Evolutionary conservation across 176 grass and related monocot species (phyloP).

Genomic region (Triticum monococcum): DNA sequence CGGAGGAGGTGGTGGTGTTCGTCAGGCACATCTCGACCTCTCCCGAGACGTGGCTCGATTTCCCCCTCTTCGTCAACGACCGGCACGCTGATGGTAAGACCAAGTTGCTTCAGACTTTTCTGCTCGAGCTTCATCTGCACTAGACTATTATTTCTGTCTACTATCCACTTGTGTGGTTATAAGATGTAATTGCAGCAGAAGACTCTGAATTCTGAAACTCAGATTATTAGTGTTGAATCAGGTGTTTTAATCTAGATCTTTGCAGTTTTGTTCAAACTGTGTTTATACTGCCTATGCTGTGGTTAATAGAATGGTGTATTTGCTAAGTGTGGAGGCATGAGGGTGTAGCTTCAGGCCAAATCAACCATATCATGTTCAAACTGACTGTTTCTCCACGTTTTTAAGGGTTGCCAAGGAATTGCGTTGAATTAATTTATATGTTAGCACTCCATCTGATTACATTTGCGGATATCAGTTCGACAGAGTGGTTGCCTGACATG

Average conservation of each 20-base stretch:
- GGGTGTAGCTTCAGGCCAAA: neutral
- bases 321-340: neutral
- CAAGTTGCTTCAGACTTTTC: neutral
- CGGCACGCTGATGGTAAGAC: constrained; percentile 43
- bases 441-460: neutral
- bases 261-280: neutral
- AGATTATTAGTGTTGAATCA: neutral
- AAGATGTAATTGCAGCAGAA: neutral
- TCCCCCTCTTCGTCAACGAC: constrained; percentile 53
- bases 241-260: neutral
- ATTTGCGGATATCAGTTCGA: neutral
- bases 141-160: neutral
- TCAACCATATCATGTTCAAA: neutral
- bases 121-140: neutral
- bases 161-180: neutral
- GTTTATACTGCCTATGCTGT: neutral
- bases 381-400: neutral
- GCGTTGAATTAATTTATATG: neutral
- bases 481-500: neutral
- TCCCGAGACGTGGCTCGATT: constrained; percentile 68
- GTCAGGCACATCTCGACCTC: constrained; percentile 56
- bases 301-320: neutral
- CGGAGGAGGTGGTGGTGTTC: constrained; percentile 63
- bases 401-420: neutral
- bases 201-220: neutral